Evolutionary conservation across 768 basidiomycete genomes (phyloP), one percentile per base, ranked within the genome.

Genomic region (Pisolithus marmoratus): DNA sequence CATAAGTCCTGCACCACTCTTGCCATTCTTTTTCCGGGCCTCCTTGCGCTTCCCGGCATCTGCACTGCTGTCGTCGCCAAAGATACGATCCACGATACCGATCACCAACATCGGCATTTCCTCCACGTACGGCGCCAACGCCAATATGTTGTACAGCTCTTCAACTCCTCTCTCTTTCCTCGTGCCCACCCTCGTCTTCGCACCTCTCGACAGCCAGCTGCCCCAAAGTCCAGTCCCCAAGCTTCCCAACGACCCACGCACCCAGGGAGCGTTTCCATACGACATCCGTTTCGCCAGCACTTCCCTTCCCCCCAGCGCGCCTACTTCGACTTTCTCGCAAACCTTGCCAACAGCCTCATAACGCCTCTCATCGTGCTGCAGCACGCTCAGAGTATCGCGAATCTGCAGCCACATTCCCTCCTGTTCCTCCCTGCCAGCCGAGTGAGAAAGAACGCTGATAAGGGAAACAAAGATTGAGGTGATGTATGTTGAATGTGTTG

Each of bases 101-200:
- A 78, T 67, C 17, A 85, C 61, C 2, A 74, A 60, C 1, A 65
- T 59, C 1, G 77, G 66, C 44, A 78, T 61, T 8, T 66, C 66
- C 0, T 80, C 78, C 46, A 84, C 74, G 26, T 84, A 73, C 5
- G 63, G 57, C 8, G 81, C 76, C 4, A 90, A 63, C 5, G 75
- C 63, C 12, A 88, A 62, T 8, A 87, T 67, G 55, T 81, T 74
- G 40, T 75, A 70, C 51, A 90, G 60, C 52, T 83, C 77, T 47
- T 71, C 56, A 52, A 82, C 81, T 69, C 38, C 75, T 72, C 8
- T 36, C 31, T 20, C 17, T 8, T 17, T 36, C 20, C 29, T 6
- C 15, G 34, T 46, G 15, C n/a, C 12, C 24, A 29, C 29, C 26
- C 17, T 27, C 27, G 12, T n/a, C 66, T 62, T 2, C 29, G 11